Evolutionary conservation across 225 moss, liverwort and hornwort genomes (phyloP), one percentile per base, ranked within the genome.

Genomic region (Rhytidiadelphus loreus): DNA sequence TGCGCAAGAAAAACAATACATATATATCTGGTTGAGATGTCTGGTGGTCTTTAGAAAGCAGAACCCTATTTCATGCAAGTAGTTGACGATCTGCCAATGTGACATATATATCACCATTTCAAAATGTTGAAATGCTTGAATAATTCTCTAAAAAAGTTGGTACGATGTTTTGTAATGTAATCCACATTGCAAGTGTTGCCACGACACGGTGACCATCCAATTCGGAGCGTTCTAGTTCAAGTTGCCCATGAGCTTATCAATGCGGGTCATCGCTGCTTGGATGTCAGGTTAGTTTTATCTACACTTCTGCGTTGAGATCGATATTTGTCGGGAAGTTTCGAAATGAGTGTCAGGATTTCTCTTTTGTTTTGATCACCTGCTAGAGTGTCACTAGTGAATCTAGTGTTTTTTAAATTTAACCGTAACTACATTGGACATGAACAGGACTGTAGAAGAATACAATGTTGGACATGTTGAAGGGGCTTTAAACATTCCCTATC

Each of bases 211-310:
- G 96, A 96, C 69, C 87, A 91, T 84, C 86, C 90, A 7, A 87
- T 99, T 39, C 87, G 97, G 90, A 99, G 96, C 85, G 98, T 99
- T 78, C 96, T 97, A n/a, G 97, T 96, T 90, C 98, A 99, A 91
- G 98, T 97, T 90, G 98, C 98, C 22, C 97, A 96, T 88, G 98
- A 99, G 90, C 96, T 99, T 41, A 90, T 97, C 57, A 96, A 99
- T 92, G 98, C 97, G 57, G 98, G 98, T 59, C 97, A 99, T 90
- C 96, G 88, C 88, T 97, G 93, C 88, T 94, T 99, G 87, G 98
- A 99, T 88, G 98, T 99, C 87, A 93, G 98, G 98, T 98, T 72
- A 73, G 95, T 63, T 77, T 65, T 85, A 56, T 80, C 35, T 86
- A 58, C 77, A 86, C 59, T 68, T 69, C 62, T 81, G 50, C 66